Base-by-base conservation (phyloP, 768 basidiomycete genomes). In the Leccinum subgranulosum region DNA sequence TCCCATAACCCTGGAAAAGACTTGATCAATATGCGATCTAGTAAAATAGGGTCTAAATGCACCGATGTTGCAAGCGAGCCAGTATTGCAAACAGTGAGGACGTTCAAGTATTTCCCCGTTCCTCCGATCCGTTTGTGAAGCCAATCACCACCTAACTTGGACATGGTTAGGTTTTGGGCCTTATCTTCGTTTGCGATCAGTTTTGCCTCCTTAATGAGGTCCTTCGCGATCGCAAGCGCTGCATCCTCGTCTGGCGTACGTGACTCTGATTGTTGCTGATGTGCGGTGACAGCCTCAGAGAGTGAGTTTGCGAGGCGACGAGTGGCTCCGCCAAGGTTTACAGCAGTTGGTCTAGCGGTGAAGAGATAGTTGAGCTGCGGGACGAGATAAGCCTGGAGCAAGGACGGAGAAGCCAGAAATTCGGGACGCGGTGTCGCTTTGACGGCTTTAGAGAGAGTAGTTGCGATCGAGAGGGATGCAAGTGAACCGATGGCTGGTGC, bases 31-130 rank as follows among this genome's bases (percentile, higher is more conserved):
- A 15, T 49, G 17, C 10, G 46, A 49, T 47, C 29, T 51, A 53
- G 54, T 49, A 65, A 41, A 39, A 58, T 6, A 36, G 5, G 8
- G 2, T 27, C 25, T 53, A 33, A 23, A 47, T 19, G 49, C 52
- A 94, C 94, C 29, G 94, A 96, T 10, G 94, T 97, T 1, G 96
- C 95, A 61, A 98, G 80, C 23, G 90, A 92, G 4, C 95, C 95
- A n/a, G 95, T 98, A 72, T 98, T 98, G 76, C 95, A 98, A 11
- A 98, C 92, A 15, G 95, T 97, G 71, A 97, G 76, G 19, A 96
- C 83, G 67, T 91, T 94, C 57, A 97, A 72, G 39, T 76, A 79
- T 47, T 76, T 76, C 27, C 75, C 76, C 17, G 76, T 69, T 7
- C 69, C 72, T 33, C 61, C 62, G 31, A 69, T 60, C 33, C 60